phyloP scores from a whole-genome alignment of 352 stramenopile genomes.

The Phytophthora pistaciae region DNA sequence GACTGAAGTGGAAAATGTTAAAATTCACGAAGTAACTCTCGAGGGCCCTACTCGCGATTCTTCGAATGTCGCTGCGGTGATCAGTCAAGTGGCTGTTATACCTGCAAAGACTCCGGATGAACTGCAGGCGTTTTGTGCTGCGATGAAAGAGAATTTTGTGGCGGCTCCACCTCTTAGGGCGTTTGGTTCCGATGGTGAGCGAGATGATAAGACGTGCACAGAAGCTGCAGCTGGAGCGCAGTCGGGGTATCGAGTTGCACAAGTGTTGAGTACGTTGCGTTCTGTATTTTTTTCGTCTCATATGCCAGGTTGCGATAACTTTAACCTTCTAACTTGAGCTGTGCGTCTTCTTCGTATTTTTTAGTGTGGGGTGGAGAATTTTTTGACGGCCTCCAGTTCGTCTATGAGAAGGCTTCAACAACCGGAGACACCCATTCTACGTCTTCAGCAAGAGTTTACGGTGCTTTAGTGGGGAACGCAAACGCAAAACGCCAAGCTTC shows the following conservation, averaged over 20 bases:
- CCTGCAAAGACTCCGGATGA: slow-evolving; percentile 14
- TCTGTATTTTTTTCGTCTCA: not conserved
- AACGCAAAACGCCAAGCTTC: slow-evolving; percentile 37
- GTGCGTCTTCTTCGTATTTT: slow-evolving; percentile 14
- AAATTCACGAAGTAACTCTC: slow-evolving; percentile 16
- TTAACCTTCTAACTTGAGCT: slow-evolving; percentile 14
- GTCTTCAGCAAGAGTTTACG: slow-evolving; percentile 12
- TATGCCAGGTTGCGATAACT: not conserved
- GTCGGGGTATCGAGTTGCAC: slow-evolving; percentile 60
- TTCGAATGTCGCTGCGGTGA: slow-evolving; percentile 23
- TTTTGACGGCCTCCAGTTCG: slow-evolving; percentile 74
- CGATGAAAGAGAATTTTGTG: slow-evolving; percentile 60
- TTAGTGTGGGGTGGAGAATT: slow-evolving; percentile 81
- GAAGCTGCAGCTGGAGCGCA: slow-evolving; percentile 44
- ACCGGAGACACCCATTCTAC: not conserved
- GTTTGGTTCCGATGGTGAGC: slow-evolving; percentile 43
- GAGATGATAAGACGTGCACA: slow-evolving; percentile 36
- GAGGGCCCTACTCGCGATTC: slow-evolving; percentile 24
- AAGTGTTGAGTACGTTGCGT: slow-evolving; percentile 58
- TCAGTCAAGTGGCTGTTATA: slow-evolving; percentile 64
- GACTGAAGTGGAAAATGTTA: slow-evolving; percentile 3
- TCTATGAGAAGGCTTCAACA: slow-evolving; percentile 47
- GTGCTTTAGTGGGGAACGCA: slow-evolving; percentile 63
- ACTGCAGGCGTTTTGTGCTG: slow-evolving; percentile 38
- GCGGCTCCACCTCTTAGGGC: slow-evolving; percentile 51